These are phyloP conservation scores for Paraphoma sp. DNA, from an alignment of 2,329 filamentous ascomycete species.

Conservation along the genomic window DNA sequence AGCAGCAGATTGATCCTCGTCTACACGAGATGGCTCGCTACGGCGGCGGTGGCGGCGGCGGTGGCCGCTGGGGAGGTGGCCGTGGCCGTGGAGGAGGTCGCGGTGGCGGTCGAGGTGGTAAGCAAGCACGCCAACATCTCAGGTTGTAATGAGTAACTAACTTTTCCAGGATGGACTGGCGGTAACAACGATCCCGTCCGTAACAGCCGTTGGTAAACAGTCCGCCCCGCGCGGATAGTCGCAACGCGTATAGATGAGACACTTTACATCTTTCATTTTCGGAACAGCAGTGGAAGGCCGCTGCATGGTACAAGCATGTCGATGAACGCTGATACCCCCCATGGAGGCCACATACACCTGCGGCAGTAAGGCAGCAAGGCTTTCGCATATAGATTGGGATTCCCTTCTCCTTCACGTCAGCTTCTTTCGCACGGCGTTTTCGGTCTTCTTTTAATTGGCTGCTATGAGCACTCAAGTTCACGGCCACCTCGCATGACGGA, in stretches of 20 bases:
- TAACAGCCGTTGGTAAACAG: constrained; percentile 49
- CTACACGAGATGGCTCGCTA: constrained; percentile 96
- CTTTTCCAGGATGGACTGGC: constrained; percentile 42
- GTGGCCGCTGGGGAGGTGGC: constrained; percentile 70
- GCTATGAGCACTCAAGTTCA: constrained; percentile 4
- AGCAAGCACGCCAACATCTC: constrained; percentile 11
- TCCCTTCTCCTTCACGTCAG: constrained; percentile 21
- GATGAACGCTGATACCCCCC: constrained; percentile 42
- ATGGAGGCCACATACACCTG: constrained; percentile 26
- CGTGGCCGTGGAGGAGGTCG: constrained; percentile 72
- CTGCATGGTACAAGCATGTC: constrained; percentile 19
- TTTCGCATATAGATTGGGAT: constrained; percentile 37
- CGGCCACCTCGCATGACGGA: constrained; percentile 29
- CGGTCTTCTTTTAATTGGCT: constrained; percentile 5
- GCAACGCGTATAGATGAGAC: neutral
- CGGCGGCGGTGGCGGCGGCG: constrained; percentile 80
- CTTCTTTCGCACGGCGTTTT: constrained; percentile 9
- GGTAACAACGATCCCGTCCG: constrained; percentile 49
- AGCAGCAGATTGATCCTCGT: constrained; percentile 96
- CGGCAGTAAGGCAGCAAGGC: constrained; percentile 12
- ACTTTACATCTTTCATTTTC: constrained; percentile 18
- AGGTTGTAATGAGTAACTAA: constrained; percentile 20
- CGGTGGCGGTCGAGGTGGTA: constrained; percentile 60
- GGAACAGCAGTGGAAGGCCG: neutral
- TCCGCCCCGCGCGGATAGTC: constrained; percentile 5